These are phyloP conservation scores for Rhododendron simsii DNA, from an alignment of 148 eudicot genomes.

Conservation along the genomic window DNA sequence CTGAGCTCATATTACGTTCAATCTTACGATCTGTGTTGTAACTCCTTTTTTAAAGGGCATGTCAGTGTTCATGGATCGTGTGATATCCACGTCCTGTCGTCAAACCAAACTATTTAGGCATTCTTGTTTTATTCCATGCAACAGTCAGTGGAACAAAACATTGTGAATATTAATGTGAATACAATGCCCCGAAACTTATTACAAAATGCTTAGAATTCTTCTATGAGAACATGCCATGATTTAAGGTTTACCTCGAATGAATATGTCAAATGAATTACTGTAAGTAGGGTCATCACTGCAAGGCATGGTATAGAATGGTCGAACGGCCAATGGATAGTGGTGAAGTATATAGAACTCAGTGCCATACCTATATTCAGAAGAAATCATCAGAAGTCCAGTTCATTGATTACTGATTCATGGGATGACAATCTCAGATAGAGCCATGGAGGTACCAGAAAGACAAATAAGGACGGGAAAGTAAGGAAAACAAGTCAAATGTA, in stretches of 20 bases:
- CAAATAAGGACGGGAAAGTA: background rate
- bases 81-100: background rate
- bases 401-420: background rate
- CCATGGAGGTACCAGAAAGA: background rate
- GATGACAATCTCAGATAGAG: background rate
- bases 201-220: background rate
- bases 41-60: background rate
- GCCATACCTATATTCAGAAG: slow-evolving; percentile 55
- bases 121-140: background rate
- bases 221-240: background rate
- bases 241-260: slow-evolving; percentile 62
- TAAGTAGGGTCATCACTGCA: slow-evolving; percentile 57
- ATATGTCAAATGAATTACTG: slow-evolving; percentile 95
- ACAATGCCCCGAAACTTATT: background rate
- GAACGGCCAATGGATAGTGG: slow-evolving; percentile 79
- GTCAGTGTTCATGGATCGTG: background rate
- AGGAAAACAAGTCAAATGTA: background rate
- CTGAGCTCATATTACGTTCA: background rate
- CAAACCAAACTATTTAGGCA: background rate
- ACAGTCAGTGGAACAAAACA: background rate
- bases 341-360: slow-evolving; percentile 94
- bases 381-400: background rate
- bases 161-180: background rate
- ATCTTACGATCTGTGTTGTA: background rate
- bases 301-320: slow-evolving; percentile 98